Conservation (phyloP, 495 filamentous ascomycete species). For the Neurospora tetraspora region DNA sequence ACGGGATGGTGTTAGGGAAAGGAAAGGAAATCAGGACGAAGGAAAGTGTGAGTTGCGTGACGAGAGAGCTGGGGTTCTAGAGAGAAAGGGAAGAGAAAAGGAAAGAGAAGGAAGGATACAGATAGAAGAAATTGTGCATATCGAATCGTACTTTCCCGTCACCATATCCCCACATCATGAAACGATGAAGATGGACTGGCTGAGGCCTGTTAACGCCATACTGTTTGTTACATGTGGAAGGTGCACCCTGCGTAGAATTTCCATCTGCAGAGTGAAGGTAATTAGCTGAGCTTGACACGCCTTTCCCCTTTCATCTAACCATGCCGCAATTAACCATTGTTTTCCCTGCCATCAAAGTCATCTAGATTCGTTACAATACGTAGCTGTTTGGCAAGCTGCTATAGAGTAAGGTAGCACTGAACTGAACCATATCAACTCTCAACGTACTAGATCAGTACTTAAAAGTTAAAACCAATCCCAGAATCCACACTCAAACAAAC, state of each 20-base stretch:
- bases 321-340: neutral
- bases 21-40: neutral
- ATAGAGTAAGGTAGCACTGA: neutral
- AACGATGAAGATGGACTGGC: neutral
- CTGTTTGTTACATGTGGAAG: neutral
- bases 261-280: neutral
- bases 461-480: neutral
- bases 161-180: neutral
- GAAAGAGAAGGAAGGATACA: neutral
- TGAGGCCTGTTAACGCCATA: neutral
- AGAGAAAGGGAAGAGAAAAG: neutral
- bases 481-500: neutral
- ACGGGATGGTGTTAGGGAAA: neutral
- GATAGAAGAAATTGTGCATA: neutral
- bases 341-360: neutral
- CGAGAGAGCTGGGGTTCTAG: neutral
- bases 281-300: neutral
- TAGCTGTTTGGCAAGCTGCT: neutral
- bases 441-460: neutral
- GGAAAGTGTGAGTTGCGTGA: neutral
- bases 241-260: neutral
- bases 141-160: neutral
- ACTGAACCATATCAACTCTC: neutral
- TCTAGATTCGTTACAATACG: neutral
- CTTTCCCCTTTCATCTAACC: neutral